Evolutionary conservation across 768 basidiomycete species (phyloP).

Genomic region (Kockovaella imperatae): DNA sequence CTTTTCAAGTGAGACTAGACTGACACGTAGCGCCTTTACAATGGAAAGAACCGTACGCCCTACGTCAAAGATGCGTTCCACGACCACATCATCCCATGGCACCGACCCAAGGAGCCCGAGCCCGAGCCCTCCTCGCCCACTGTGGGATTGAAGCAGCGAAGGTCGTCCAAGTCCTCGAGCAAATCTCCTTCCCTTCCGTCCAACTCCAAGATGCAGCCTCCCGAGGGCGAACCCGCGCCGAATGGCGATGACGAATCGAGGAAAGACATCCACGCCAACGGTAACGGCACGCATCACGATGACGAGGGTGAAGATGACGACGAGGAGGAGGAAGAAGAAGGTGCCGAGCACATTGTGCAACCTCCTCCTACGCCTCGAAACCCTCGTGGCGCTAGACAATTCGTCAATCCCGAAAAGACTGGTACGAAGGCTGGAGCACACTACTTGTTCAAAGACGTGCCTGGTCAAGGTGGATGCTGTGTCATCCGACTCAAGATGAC

Average conservation of each 20-base stretch:
- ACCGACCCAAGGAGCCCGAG: conserved; percentile 55
- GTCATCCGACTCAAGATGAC: conserved; percentile 93
- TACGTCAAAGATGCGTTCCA: conserved; percentile 98
- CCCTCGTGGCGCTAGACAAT: conserved; percentile 46
- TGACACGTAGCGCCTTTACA: conserved; percentile 60
- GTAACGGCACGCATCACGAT: conserved; percentile 42
- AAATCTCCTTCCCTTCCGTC: conserved; percentile 29
- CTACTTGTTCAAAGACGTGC: conserved; percentile 77
- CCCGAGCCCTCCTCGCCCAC: conserved; percentile 15
- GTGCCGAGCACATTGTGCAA: conserved; percentile 46
- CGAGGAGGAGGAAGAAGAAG: conserved; percentile 48
- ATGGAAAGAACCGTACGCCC: conserved; percentile 68
- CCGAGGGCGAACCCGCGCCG: conserved; percentile 10
- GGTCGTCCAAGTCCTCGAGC: background rate
- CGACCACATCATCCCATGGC: conserved; percentile 84
- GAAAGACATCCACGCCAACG: conserved; percentile 10
- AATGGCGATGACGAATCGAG: conserved; percentile 41
- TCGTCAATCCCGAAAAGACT: conserved; percentile 73
- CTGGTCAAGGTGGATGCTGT: conserved; percentile 83
- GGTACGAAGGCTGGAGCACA: conserved; percentile 94
- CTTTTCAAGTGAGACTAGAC: background rate
- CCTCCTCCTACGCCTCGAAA: conserved; percentile 34
- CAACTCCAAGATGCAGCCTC: conserved; percentile 10
- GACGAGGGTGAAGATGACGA: conserved; percentile 32
- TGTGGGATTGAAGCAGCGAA: conserved; percentile 9